Evolutionary conservation across 805 yeast genomes (phyloP).

Genomic region (Lipomyces lipofer): DNA sequence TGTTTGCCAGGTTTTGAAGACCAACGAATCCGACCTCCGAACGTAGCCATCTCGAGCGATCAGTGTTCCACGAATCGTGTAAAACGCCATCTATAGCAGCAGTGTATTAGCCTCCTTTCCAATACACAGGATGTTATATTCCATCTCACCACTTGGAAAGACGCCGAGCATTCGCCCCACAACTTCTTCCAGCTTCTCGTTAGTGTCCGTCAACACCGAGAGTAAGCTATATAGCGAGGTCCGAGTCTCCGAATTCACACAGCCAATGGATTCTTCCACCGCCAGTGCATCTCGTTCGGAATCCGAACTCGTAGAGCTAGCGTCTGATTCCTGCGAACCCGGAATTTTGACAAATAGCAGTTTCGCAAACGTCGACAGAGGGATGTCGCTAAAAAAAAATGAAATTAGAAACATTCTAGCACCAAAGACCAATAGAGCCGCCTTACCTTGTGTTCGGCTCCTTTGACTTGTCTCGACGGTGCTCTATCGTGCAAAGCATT

Average conservation of each 20-base stretch:
- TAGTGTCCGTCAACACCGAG: background rate
- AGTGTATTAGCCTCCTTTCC: too few relatives aligned
- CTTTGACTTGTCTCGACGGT: background rate
- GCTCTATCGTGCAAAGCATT: conserved; percentile 9
- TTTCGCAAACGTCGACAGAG: background rate
- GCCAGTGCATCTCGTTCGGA: too few relatives aligned
- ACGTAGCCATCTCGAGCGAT: conserved; percentile 24
- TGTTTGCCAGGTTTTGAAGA: conserved; percentile 25
- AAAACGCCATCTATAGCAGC: conserved; percentile 2
- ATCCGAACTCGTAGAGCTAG: too few relatives aligned
- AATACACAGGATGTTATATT: too few relatives aligned
- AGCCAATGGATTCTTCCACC: conserved; percentile 4
- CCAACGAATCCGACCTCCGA: conserved; percentile 23
- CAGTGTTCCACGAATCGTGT: conserved; percentile 22
- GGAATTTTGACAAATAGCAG: conserved; percentile 12
- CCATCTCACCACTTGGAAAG: conserved; percentile 10
- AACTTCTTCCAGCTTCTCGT: background rate
- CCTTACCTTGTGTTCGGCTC: background rate
- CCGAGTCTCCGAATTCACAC: conserved; percentile 10
- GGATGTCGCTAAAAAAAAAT: background rate
- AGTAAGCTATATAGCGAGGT: conserved; percentile 6
- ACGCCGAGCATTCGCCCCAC: conserved; percentile 1
- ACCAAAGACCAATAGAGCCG: too few relatives aligned
- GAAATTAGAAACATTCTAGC: too few relatives aligned
- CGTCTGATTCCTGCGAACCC: too few relatives aligned